Evolutionary conservation across 257 asterid genomes (phyloP).

Genomic region (Rhazya stricta): DNA sequence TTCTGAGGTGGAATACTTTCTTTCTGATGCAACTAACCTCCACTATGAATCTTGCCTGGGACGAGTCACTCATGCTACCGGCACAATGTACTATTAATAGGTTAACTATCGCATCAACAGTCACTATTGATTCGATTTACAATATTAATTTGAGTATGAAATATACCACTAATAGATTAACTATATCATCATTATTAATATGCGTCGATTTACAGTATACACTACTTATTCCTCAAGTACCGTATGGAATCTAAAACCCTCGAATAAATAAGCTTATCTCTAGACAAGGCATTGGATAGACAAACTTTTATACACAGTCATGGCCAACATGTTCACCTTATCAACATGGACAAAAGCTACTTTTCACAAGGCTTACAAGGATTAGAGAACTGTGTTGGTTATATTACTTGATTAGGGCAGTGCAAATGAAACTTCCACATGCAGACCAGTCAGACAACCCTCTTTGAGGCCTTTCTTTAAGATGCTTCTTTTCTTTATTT

Average conservation of each 20-base stretch:
- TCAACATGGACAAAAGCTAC: not conserved
- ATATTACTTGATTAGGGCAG: not conserved
- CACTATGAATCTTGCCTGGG: not conserved
- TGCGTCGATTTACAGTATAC: too few relatives aligned
- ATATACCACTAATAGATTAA: too few relatives aligned
- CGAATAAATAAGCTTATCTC: not conserved
- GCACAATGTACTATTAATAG: too few relatives aligned
- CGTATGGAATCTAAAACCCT: not conserved
- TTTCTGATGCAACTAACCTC: not conserved
- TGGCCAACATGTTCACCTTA: not conserved
- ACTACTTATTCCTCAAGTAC: too few relatives aligned
- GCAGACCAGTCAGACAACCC: not conserved
- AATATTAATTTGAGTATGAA: too few relatives aligned
- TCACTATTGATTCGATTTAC: too few relatives aligned
- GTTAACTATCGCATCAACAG: too few relatives aligned
- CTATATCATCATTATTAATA: too few relatives aligned
- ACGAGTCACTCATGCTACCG: not conserved
- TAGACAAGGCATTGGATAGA: not conserved
- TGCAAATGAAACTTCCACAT: conserved; percentile 1
- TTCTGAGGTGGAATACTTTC: not conserved
- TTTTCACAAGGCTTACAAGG: not conserved
- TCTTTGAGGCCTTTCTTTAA: too few relatives aligned
- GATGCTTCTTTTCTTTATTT: not conserved
- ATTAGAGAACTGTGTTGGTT: not conserved
- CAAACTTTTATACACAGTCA: not conserved